phyloP scores from a whole-genome alignment of 805 yeast genomes.

The Candida sonorensis region DNA sequence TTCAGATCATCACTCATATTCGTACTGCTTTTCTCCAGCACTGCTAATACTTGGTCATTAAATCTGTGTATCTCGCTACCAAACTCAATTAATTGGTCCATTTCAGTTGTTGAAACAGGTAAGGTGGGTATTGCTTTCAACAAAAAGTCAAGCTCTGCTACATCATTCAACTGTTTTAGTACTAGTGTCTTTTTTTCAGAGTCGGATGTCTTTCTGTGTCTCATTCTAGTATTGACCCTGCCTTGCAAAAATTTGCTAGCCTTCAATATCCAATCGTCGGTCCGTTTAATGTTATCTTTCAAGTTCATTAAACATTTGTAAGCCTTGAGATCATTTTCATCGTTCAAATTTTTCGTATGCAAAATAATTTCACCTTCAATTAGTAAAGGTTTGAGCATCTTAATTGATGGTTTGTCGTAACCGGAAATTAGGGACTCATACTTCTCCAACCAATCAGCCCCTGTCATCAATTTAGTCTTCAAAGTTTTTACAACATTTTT shows the following conservation, averaged over 20 bases:
- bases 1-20: conserved; percentile 12
- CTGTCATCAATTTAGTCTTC: conserved; percentile 36
- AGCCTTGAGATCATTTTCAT: conserved; percentile 5
- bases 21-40: conserved; percentile 25
- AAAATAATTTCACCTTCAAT: conserved; percentile 50
- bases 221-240: conserved; percentile 44
- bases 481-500: conserved; percentile 30
- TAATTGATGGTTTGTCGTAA: conserved; percentile 40
- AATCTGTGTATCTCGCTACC: conserved; percentile 45
- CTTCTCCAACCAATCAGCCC: conserved; percentile 44
- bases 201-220: conserved; percentile 14
- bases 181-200: conserved; percentile 3
- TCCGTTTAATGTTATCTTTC: conserved; percentile 34
- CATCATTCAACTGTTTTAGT: conserved; percentile 19
- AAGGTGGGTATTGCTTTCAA: conserved; percentile 41
- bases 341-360: conserved; percentile 4
- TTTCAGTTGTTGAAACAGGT: conserved; percentile 49
- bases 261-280: conserved; percentile 46
- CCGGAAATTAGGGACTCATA: conserved; percentile 34
- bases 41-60: conserved; percentile 37
- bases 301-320: conserved; percentile 26
- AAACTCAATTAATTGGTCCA: conserved; percentile 50
- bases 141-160: conserved; percentile 31
- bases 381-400: conserved; percentile 36
- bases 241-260: conserved; percentile 48